Base-by-base conservation (phyloP, 495 filamentous ascomycete genomes). In the Bombardia bombarda region DNA sequence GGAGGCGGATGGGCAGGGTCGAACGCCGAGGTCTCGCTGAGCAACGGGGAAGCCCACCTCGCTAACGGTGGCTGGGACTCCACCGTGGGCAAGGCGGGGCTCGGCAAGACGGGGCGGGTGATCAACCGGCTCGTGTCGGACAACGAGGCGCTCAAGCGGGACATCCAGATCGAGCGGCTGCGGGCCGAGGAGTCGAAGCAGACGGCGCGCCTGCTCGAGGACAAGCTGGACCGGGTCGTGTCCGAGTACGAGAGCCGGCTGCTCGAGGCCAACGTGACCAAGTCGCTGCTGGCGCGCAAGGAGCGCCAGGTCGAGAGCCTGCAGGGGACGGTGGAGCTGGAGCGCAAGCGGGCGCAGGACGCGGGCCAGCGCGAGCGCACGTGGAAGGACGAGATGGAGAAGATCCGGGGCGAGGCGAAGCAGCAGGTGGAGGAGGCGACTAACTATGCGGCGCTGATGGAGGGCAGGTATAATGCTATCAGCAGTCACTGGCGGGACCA, bases 71-170 rank as follows among this genome's bases (percentile, higher is more conserved):
- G 51, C 6, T 90, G 85, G 86, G 84, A 83, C 47, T 72, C 78
- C 8, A 82, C 84, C 0, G 77, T 90, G 30, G 87, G 87, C 31
- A 80, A 85, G 40, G 87, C 87, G 22, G 80, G 79, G 8, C 77
- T 85, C 1, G 89, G 89, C 43, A 95, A 95, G 66, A 92, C 85
- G 2, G 88, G 89, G n/a, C 78, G 89, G 12, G 89, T 96, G 12
- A 95, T 96, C 53, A 88, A 95, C 58, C 78, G 79, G 42, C 61
- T 96, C 25, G 87, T 92, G 65, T 84, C 82, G 26, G 90, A 96
- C 50, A 92, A 90, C 52, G 90, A 94, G 38, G 77, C 82, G 21
- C 66, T 93, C 34, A 86, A 80, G 45, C 80, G 89, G 31, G 89
- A 95, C 47, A 75, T 88, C 40, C 75, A 81, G 43, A 70, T 90